Evolutionary conservation across 192 early-diverging fungal genomes (phyloP).

Genomic region (Backusella macrospora): DNA sequence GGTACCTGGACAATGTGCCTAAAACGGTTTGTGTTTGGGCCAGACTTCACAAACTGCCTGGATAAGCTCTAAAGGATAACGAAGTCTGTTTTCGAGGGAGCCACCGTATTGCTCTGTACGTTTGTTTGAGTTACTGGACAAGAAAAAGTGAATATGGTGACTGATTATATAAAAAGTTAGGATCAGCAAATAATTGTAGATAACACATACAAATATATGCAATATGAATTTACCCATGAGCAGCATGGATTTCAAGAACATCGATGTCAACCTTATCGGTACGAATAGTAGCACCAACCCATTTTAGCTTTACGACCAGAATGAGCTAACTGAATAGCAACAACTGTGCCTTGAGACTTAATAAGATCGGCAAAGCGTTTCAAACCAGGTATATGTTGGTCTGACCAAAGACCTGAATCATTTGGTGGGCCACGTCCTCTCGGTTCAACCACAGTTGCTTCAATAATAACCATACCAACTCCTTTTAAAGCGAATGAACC

Average conservation of each 20-base stretch:
- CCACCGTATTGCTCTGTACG: slow-evolving; percentile 95
- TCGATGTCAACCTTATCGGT: slow-evolving; percentile 70
- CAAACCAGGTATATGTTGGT: slow-evolving; percentile 70
- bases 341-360: slow-evolving; percentile 60
- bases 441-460: slow-evolving; percentile 73
- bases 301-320: slow-evolving; percentile 78
- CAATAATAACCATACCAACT: slow-evolving; percentile 78
- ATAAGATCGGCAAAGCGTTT: slow-evolving; percentile 62
- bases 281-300: slow-evolving; percentile 65
- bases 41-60: slow-evolving; percentile 65
- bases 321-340: slow-evolving; percentile 83
- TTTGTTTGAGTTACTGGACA: slow-evolving; percentile 79
- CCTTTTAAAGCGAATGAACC: slow-evolving; percentile 77
- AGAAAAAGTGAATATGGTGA: slow-evolving; percentile 81
- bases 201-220: neutral
- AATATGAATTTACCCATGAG: slow-evolving; percentile 64
- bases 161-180: slow-evolving; percentile 72
- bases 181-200: neutral
- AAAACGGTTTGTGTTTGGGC: slow-evolving; percentile 83
- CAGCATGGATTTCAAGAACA: slow-evolving; percentile 53
- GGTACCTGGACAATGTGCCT: slow-evolving; percentile 78
- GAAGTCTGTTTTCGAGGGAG: slow-evolving; percentile 83
- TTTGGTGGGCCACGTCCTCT: slow-evolving; percentile 75
- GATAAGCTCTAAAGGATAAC: slow-evolving; percentile 74
- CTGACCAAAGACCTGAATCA: slow-evolving; percentile 82